phyloP scores from a whole-genome alignment of 2,329 filamentous ascomycete species.

The Colletotrichum sp. region DNA sequence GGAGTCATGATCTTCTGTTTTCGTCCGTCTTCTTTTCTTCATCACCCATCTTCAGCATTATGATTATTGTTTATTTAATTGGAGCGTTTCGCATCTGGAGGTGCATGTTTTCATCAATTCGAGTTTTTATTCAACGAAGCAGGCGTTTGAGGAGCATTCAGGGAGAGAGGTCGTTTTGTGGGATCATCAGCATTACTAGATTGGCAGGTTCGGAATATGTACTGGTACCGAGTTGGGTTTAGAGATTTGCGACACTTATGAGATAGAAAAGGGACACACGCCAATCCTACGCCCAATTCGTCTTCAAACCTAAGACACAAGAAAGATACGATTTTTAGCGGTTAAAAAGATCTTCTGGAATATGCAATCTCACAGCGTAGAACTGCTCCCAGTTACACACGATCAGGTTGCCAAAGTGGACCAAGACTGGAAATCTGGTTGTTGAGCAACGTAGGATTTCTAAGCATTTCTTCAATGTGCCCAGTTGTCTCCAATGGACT shows the following conservation, averaged over 20 bases:
- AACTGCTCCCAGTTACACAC: neutral
- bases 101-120: rapidly evolving
- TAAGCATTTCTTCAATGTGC: neutral
- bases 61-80: neutral
- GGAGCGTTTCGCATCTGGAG: neutral
- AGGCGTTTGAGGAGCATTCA: neutral
- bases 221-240: neutral
- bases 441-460: neutral
- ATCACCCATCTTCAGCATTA: neutral
- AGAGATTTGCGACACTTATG: neutral
- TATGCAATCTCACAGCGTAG: neutral
- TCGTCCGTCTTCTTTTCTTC: neutral
- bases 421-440: neutral
- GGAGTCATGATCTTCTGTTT: neutral
- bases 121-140: rapidly evolving
- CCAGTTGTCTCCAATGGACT: neutral
- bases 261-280: neutral
- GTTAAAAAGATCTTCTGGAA: neutral
- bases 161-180: neutral
- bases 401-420: neutral
- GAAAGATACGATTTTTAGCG: neutral
- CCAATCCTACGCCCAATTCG: neutral
- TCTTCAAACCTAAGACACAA: neutral
- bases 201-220: neutral
- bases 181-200: neutral